These are phyloP conservation scores for Lodderomyces beijingensis DNA, from an alignment of 1,139 yeast genomes.

Conservation along the genomic window DNA sequence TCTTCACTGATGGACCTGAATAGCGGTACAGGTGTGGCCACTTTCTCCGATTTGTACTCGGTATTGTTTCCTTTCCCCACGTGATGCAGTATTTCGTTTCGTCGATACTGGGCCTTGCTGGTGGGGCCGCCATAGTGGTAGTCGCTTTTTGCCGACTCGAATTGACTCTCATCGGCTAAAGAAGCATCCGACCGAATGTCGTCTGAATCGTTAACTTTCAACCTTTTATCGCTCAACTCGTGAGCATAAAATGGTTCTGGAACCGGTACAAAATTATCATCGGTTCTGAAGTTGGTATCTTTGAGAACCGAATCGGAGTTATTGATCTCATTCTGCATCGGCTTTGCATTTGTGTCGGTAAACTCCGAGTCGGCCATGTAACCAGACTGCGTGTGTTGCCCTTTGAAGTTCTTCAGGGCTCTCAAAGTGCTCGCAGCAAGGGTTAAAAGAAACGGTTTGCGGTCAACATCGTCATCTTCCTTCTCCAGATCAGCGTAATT, in stretches of 20 bases:
- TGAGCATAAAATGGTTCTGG: constrained; percentile 18
- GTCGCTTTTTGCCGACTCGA: constrained; percentile 10
- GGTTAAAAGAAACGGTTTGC: not conserved
- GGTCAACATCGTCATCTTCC: constrained; percentile 4
- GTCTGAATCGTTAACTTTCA: constrained; percentile 14
- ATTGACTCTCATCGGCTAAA: constrained; percentile 22
- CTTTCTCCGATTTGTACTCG: constrained; percentile 9
- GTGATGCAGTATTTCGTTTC: not conserved
- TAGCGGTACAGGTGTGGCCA: constrained; percentile 17
- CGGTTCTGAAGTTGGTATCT: constrained; percentile 1
- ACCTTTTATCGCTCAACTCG: constrained; percentile 8
- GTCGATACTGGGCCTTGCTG: not conserved
- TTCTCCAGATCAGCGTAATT: constrained; percentile 5
- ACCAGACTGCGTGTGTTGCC: constrained; percentile 12
- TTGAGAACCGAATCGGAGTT: not conserved
- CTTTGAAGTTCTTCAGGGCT: constrained; percentile 6
- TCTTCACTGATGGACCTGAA: constrained; percentile 32
- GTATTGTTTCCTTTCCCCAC: not conserved
- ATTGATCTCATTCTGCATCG: constrained; percentile 2
- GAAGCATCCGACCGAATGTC: constrained; percentile 25
- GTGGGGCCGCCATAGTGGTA: constrained; percentile 1
- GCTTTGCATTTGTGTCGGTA: constrained; percentile 13
- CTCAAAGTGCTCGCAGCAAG: constrained; percentile 2
- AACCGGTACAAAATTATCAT: constrained; percentile 15
- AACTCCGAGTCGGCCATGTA: constrained; percentile 21